Base-by-base conservation (phyloP, 2,329 filamentous ascomycete species). In the Talaromyces sp. region DNA sequence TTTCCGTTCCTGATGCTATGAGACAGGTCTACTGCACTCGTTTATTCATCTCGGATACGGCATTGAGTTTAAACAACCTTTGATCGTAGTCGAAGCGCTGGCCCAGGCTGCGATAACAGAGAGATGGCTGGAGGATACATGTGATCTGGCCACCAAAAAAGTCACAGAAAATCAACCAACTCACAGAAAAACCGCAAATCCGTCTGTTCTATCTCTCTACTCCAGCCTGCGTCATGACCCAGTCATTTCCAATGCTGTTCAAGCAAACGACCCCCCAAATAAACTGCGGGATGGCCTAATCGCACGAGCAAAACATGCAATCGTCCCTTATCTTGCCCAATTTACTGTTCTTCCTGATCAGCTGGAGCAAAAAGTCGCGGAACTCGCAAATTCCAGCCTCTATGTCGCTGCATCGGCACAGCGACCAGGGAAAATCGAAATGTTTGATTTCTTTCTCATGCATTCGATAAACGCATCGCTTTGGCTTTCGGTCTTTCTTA, bases 11-110 rank as follows among this genome's bases (percentile, higher is more conserved):
- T 10, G 33, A 49, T 27, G 42, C 54, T 15, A 22, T 33, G 27
- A 28, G 33, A 42, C 66, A 83, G 86, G 89, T 0, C 83, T 93
- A 65, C 67, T 92, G 1, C 91, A 96, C 70, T 91, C 92, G 1
- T 77, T 95, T 17, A 93, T 96, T 65, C 91, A 96, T 71, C 82
- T 96, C 22, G 90, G 92, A 56, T 96, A 92, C 71, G 92, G 89
- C 4, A 71, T 96, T 36, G 92, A 96, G 71, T 96, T 91, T 78
- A 73, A 82, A 9, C 91, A 96, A 70, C 91, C 91, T 2, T 89
- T 89, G 47, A 86, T 96, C 63, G 82, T 96, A 25, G 91, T 92
- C 6, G 85, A 93, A 75, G 92, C 80, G 1, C 83, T 96, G n/a
- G 91, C 92, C 0, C 88, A 95, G 76, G 81, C 89, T 1, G 85